Evolutionary conservation across 2,329 filamentous ascomycete species (phyloP).

Genomic region (Fusarium caatingaense): DNA sequence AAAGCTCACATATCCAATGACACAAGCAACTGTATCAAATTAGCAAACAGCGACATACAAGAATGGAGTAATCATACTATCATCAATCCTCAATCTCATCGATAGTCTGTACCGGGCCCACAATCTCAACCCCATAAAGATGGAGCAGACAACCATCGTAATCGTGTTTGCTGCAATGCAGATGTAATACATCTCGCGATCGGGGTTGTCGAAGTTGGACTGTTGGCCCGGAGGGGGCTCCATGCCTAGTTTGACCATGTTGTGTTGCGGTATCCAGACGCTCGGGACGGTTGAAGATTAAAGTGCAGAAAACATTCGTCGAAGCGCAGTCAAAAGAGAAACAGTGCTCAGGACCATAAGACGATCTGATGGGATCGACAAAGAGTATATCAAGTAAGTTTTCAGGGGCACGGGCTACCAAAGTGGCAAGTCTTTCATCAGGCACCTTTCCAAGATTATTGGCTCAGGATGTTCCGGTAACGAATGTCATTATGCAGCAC

Average conservation of each 20-base stretch:
- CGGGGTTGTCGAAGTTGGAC: slow-evolving; percentile 24
- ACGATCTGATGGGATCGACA: not conserved
- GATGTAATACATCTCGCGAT: slow-evolving; percentile 30
- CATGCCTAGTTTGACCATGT: slow-evolving; percentile 27
- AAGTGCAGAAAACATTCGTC: too few species aligned
- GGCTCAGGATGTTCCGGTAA: not conserved
- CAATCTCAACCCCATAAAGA: slow-evolving; percentile 19
- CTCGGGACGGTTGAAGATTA: not conserved
- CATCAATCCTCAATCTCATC: slow-evolving; percentile 20
- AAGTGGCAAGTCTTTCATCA: not conserved
- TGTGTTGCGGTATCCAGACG: not conserved
- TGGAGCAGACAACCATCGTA: slow-evolving; percentile 16
- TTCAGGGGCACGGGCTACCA: not conserved
- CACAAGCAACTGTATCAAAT: slow-evolving; percentile 6
- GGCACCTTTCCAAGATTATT: not conserved
- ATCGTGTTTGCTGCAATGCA: slow-evolving; percentile 20
- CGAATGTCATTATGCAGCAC: not conserved
- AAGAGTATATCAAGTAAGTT: not conserved
- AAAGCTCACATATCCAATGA: slow-evolving; percentile 27
- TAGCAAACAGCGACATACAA: not conserved
- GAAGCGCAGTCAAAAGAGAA: not conserved
- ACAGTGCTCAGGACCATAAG: accelerated
- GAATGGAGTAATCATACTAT: slow-evolving; percentile 1
- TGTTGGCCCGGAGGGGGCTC: slow-evolving; percentile 21
- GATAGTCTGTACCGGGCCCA: slow-evolving; percentile 27